These are phyloP conservation scores for Zygoascus hellenicus DNA, from an alignment of 1,139 yeast species.

Conservation along the genomic window DNA sequence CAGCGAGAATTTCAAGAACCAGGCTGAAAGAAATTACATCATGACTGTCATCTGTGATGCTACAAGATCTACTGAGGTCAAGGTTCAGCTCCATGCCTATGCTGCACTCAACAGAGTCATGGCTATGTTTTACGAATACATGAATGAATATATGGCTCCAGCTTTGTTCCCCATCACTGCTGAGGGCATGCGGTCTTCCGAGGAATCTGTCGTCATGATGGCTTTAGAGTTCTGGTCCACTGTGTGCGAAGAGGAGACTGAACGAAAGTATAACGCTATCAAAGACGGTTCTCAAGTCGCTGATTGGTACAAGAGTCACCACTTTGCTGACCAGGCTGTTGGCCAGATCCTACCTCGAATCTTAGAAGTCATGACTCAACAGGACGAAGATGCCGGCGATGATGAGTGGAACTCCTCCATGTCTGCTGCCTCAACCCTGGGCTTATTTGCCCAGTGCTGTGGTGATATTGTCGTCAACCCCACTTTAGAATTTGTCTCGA, in stretches of 20 bases:
- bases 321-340: constrained; percentile 81
- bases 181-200: constrained; percentile 80
- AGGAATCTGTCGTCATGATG: constrained; percentile 92
- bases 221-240: constrained; percentile 99
- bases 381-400: constrained; percentile 76
- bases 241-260: constrained; percentile 93
- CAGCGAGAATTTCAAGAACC: constrained; percentile 79
- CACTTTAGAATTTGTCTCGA: constrained; percentile 75
- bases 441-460: constrained; percentile 85
- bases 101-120: constrained; percentile 93
- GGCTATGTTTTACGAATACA: constrained; percentile 80
- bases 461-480: constrained; percentile 82
- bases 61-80: constrained; percentile 78
- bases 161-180: constrained; percentile 89
- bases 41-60: constrained; percentile 99
- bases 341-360: constrained; percentile 84
- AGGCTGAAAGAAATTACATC: constrained; percentile 91
- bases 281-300: constrained; percentile 49
- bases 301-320: constrained; percentile 30
- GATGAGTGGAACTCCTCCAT: constrained; percentile 97
- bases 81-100: constrained; percentile 88
- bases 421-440: constrained; percentile 98
- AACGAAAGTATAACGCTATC: constrained; percentile 45
- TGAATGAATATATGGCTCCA: constrained; percentile 96
- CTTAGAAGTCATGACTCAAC: constrained; percentile 71